Base-by-base conservation (phyloP, 2,329 filamentous ascomycete species). In the Karstenula rhodostoma region DNA sequence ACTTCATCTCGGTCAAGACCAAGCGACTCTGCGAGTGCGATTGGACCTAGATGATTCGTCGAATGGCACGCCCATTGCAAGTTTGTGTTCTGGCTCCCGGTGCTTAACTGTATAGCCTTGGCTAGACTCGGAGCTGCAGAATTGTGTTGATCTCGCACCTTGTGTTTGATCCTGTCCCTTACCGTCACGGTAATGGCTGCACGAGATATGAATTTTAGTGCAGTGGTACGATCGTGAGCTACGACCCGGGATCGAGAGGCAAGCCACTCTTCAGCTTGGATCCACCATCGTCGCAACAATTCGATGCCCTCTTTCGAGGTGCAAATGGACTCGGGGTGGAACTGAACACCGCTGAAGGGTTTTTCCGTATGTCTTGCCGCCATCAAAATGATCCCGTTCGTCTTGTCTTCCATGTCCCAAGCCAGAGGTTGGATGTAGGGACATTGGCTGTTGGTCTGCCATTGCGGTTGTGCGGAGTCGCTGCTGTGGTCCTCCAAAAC, bases 281-380 rank as follows among this genome's bases (percentile, higher is more conserved):
- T 71, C 83, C 92, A 93, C 91, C 92, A 96, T 70, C 90, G 91
- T 53, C 75, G 76, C 37, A 96, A 80, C 23, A 95, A 82, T 15
- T 80, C 77, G 25, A 84, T 85, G 1, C 89, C 88, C 54, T 84
- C 83, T 12, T 82, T 78, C 35, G 90, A 89, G 3, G 92, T 94
- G 74, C 92, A 95, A 10, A 92, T 86, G 0, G 91, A 94, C 76
- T 96, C 92, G 0, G 92, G 92, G 72, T 96, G 92, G 70, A 93
- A 96, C 73, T 96, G 92, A 32, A 96, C 82, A 0, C 90, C 93
- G 88, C 90, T 94, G 63, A 93, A 90, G 0, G 93, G 92, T 63
- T 86, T 87, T 0, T 57, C 69, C 25, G 73, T 78, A 74, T 95
- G 92, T 61, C 83, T 85, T 19, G 89, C 87, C 0, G 85, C 90